phyloP scores from a whole-genome alignment of 2,329 filamentous ascomycete species.

The Blastomyces parvus region DNA sequence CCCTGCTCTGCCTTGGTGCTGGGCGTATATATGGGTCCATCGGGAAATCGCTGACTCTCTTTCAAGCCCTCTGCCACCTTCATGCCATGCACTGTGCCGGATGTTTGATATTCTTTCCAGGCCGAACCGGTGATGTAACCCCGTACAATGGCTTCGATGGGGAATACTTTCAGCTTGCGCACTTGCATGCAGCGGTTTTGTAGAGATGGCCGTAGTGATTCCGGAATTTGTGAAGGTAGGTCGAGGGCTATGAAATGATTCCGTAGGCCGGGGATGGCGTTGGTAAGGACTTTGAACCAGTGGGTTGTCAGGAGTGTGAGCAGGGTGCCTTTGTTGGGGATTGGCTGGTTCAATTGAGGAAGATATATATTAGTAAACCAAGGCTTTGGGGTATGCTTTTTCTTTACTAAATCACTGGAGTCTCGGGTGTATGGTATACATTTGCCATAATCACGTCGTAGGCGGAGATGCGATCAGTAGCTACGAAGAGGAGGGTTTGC shows the following conservation, averaged over 20 bases:
- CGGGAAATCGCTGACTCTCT: slow-evolving; percentile 59
- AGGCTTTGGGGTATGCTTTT: not conserved
- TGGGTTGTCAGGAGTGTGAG: slow-evolving; percentile 57
- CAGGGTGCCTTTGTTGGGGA: slow-evolving; percentile 58
- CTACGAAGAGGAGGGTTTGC: slow-evolving; percentile 67
- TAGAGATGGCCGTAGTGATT: slow-evolving; percentile 43
- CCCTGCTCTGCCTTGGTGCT: slow-evolving; percentile 77
- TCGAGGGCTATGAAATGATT: slow-evolving; percentile 55
- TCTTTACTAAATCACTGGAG: not conserved
- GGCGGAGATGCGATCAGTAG: slow-evolving; percentile 84
- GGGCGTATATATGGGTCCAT: slow-evolving; percentile 64
- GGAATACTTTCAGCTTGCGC: slow-evolving; percentile 62
- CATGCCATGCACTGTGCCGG: slow-evolving; percentile 72
- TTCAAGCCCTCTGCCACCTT: slow-evolving; percentile 56
- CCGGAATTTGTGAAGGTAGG: slow-evolving; percentile 44
- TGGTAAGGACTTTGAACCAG: slow-evolving; percentile 57
- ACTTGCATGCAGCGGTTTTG: slow-evolving; percentile 68
- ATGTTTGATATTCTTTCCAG: slow-evolving; percentile 66
- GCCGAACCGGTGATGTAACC: slow-evolving; percentile 83
- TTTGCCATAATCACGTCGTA: slow-evolving; percentile 89
- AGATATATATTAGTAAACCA: not conserved
- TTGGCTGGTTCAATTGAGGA: slow-evolving; percentile 40
- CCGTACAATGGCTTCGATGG: slow-evolving; percentile 75
- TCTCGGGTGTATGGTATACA: slow-evolving; percentile 33
- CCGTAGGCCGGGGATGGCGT: slow-evolving; percentile 47